These are phyloP conservation scores for Phytopythium delawarense DNA, from an alignment of 352 stramenopile genomes.

Conservation along the genomic window DNA sequence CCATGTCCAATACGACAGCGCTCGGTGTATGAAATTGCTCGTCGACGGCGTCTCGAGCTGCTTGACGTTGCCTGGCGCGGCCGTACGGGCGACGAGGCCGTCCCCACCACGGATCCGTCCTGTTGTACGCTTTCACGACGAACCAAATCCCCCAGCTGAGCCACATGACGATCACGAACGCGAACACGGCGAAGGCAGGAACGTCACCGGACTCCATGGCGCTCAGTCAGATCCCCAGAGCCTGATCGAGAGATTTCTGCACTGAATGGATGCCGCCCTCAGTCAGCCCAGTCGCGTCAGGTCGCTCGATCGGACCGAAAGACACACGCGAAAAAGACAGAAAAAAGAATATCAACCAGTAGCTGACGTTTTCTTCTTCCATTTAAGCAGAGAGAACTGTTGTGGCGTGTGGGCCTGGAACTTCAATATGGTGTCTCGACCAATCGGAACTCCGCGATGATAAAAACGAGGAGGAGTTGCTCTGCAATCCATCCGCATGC, in stretches of 20 bases:
- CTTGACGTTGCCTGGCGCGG: not conserved
- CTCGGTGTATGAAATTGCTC: not conserved
- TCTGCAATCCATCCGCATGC: too few species aligned
- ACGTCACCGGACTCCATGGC: not conserved
- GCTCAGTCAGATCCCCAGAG: not conserved
- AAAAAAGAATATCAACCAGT: too few species aligned
- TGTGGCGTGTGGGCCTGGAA: too few species aligned
- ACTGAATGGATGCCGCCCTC: not conserved
- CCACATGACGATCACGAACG: not conserved
- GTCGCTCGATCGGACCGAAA: not conserved
- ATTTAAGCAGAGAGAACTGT: too few species aligned
- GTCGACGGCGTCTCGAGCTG: not conserved
- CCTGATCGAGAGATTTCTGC: not conserved
- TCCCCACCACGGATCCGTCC: constrained; percentile 2
- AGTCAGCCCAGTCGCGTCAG: not conserved
- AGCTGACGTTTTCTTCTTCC: too few species aligned
- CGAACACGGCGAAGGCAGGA: not conserved
- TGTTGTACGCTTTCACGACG: not conserved
- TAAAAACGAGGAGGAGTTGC: too few species aligned
- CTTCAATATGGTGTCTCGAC: too few species aligned
- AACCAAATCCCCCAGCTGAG: not conserved
- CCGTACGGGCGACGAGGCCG: not conserved
- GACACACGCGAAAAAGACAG: too few species aligned
- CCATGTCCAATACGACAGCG: not conserved
- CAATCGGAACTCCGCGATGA: too few species aligned